A percentile compares a stretch with the other conserved stretches of the same genome.
Conservation (phyloP, 129 eudicot species). For the Flaveria bidentis region DNA sequence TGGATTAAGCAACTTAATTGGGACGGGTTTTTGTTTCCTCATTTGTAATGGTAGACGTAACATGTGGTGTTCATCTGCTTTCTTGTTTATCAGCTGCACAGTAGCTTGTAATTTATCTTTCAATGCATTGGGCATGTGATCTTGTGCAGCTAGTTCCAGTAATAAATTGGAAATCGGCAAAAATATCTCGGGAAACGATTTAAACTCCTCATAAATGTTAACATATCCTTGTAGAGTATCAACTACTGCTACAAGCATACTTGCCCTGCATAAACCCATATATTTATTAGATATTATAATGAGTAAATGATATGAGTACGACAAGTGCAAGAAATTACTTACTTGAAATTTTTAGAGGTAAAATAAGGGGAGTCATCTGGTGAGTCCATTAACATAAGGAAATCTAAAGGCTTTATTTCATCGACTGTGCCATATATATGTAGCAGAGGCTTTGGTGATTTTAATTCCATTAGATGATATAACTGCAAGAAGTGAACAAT, state of each 20-base stretch:
- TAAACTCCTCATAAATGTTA: slow-evolving; percentile 56
- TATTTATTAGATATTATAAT: not conserved
- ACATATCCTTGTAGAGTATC: slow-evolving; percentile 73
- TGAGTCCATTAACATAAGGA: slow-evolving; percentile 61
- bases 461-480: slow-evolving; percentile 73
- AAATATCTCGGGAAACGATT: slow-evolving; percentile 79
- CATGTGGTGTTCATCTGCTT: slow-evolving; percentile 56
- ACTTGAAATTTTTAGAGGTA: slow-evolving; percentile 72
- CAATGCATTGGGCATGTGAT: slow-evolving; percentile 50
- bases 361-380: slow-evolving; percentile 75
- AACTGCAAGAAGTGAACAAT: slow-evolving; percentile 39
- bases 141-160: slow-evolving; percentile 46
- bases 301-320: not conserved
- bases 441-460: slow-evolving; percentile 59
- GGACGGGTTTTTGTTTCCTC: slow-evolving; percentile 74
- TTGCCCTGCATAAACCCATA: slow-evolving; percentile 61
- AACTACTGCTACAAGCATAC: slow-evolving; percentile 63
- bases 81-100: slow-evolving; percentile 51
- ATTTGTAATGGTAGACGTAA: slow-evolving; percentile 76
- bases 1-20: slow-evolving; percentile 68
- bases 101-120: slow-evolving; percentile 52
- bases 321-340: slow-evolving; percentile 10
- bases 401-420: slow-evolving; percentile 65
- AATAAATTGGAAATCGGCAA: slow-evolving; percentile 59
- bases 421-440: slow-evolving; percentile 45